Conservation (phyloP, 208 protist species). For the Vickermania ingenoplastis region DNA sequence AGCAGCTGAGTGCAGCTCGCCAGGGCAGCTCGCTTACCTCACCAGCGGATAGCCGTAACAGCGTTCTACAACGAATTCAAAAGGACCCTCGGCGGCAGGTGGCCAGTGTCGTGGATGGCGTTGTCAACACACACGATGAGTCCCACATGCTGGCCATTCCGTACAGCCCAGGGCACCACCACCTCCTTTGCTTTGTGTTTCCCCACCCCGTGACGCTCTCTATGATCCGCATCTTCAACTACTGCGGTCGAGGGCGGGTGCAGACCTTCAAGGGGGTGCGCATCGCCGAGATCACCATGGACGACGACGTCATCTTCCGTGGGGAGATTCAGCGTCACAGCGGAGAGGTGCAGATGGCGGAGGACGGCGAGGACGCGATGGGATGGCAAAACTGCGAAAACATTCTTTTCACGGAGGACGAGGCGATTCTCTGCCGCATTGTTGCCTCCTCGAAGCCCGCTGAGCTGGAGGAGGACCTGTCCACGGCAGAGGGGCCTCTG, state of each 20-base stretch:
- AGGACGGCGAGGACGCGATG: slow-evolving; percentile 1
- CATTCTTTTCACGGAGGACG: slow-evolving; percentile 56
- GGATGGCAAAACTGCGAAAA: slow-evolving; percentile 61
- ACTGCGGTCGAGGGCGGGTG: slow-evolving; percentile 82
- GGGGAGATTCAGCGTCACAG: slow-evolving; percentile 61
- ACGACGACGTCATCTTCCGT: slow-evolving; percentile 65
- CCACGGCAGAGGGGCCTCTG: too few species aligned
- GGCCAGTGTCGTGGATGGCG: slow-evolving; percentile 66
- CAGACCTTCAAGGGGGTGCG: slow-evolving; percentile 76
- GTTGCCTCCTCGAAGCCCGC: slow-evolving; percentile 4
- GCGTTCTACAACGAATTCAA: slow-evolving; percentile 6
- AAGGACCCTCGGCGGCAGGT: slow-evolving; percentile 30
- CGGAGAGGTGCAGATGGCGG: slow-evolving; percentile 23
- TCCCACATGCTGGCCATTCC: slow-evolving; percentile 74
- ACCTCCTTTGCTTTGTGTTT: slow-evolving; percentile 69
- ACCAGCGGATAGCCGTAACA: not conserved
- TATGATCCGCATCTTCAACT: slow-evolving; percentile 86
- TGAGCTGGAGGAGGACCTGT: not conserved
- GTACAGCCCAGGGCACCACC: slow-evolving; percentile 46
- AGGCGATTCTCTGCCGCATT: slow-evolving; percentile 20
- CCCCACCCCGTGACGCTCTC: slow-evolving; percentile 35
- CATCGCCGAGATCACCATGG: slow-evolving; percentile 69
- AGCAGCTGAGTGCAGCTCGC: not conserved
- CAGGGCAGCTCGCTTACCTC: not conserved
- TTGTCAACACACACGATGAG: slow-evolving; percentile 80